These are phyloP conservation scores for Pichia sp. DNA, from an alignment of 1,139 yeast species.

Conservation along the genomic window DNA sequence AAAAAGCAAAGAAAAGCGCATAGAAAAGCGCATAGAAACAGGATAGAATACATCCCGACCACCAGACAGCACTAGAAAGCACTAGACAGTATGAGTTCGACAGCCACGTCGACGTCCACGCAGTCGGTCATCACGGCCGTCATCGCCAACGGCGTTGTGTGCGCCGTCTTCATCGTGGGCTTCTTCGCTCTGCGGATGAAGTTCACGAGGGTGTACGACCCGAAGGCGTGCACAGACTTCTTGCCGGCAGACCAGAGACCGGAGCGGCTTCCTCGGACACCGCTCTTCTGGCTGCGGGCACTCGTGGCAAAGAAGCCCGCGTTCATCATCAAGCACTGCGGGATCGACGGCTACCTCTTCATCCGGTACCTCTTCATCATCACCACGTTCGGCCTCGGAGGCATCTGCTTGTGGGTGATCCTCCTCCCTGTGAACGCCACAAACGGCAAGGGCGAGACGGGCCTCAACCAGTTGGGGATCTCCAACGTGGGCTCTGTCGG, in stretches of 20 bases:
- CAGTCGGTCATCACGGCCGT: slow-evolving; percentile 52
- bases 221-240: slow-evolving; percentile 56
- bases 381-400: slow-evolving; percentile 57
- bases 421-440: slow-evolving; percentile 86
- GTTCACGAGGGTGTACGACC: slow-evolving; percentile 74
- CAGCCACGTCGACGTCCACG: slow-evolving; percentile 35
- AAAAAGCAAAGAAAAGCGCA: too few species aligned
- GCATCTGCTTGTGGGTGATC: slow-evolving; percentile 67
- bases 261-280: slow-evolving; percentile 53
- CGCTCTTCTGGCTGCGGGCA: slow-evolving; percentile 51
- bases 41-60: too few species aligned
- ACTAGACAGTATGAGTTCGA: background rate
- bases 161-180: slow-evolving; percentile 48
- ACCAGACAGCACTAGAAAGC: too few species aligned
- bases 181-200: slow-evolving; percentile 66
- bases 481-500: slow-evolving; percentile 61
- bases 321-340: slow-evolving; percentile 71
- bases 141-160: slow-evolving; percentile 53
- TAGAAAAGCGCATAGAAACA: too few species aligned
- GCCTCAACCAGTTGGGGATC: slow-evolving; percentile 53
- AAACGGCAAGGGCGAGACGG: slow-evolving; percentile 55
- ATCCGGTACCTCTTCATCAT: slow-evolving; percentile 69
- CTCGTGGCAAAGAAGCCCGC: slow-evolving; percentile 55
- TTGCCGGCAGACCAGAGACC: slow-evolving; percentile 45
- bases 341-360: slow-evolving; percentile 86